phyloP scores from a whole-genome alignment of 495 filamentous ascomycete species.

The Astrothelium macrocarpum region DNA sequence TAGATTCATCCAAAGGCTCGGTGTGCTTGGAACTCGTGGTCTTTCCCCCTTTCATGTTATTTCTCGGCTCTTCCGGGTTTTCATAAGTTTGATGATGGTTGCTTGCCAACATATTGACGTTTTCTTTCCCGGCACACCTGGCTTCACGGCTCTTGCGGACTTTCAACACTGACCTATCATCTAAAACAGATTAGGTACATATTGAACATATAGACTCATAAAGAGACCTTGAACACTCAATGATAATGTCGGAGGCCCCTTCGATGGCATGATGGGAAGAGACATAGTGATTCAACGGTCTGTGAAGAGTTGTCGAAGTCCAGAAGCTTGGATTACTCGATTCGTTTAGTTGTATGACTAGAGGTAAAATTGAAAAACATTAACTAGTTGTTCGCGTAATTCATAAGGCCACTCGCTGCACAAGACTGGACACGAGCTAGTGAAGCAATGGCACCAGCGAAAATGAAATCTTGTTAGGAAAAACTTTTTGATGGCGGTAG shows the following conservation, averaged over 20 bases:
- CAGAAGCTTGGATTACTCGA: neutral
- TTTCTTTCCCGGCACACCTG: neutral
- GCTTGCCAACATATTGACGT: neutral
- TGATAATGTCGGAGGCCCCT: neutral
- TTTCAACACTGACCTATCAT: neutral
- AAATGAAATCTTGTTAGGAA: neutral
- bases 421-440: too few species aligned
- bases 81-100: neutral
- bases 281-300: neutral
- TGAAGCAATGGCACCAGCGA: too few species aligned
- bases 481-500: neutral
- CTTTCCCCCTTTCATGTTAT: neutral
- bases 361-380: neutral
- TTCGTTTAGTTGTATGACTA: too few species aligned
- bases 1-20: neutral
- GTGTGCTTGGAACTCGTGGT: neutral
- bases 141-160: neutral
- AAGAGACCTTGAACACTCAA: neutral
- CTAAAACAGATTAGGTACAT: neutral
- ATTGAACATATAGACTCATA: neutral
- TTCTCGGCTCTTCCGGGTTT: neutral
- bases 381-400: too few species aligned
- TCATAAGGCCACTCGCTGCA: too few species aligned
- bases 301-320: neutral
- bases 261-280: neutral